Evolutionary conservation across 2,329 filamentous ascomycete genomes (phyloP).

Genomic region (Ascochyta viciae-villosae): DNA sequence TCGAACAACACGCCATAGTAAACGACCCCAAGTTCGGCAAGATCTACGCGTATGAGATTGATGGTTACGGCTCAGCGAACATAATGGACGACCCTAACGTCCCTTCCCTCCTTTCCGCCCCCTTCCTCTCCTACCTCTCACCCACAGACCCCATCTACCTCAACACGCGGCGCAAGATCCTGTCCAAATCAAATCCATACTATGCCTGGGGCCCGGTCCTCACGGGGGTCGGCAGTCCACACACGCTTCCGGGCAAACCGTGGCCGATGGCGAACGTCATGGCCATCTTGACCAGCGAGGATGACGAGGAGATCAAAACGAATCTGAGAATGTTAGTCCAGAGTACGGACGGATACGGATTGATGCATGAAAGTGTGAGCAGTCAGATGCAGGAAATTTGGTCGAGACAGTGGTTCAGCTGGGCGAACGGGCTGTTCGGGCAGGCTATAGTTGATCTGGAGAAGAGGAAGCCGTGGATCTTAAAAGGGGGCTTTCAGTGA

Average conservation of each 20-base stretch:
- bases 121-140: constrained; percentile 65
- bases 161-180: constrained; percentile 53
- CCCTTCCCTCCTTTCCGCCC: constrained; percentile 69
- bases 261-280: constrained; percentile 62
- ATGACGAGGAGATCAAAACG: constrained; percentile 54
- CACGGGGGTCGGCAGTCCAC: constrained; percentile 55
- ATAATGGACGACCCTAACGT: constrained; percentile 78
- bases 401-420: constrained; percentile 59
- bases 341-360: constrained; percentile 56
- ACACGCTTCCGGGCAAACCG: constrained; percentile 53
- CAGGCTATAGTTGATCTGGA: constrained; percentile 56
- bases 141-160: constrained; percentile 51
- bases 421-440: constrained; percentile 61
- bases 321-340: constrained; percentile 54
- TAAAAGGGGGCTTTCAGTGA: constrained; percentile 45
- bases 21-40: constrained; percentile 41
- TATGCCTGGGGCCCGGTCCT: constrained; percentile 56
- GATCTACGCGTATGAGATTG: constrained; percentile 58
- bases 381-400: constrained; percentile 49
- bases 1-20: constrained; percentile 54
- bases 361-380: constrained; percentile 61
- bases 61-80: constrained; percentile 57
- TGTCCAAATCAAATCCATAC: constrained; percentile 56
- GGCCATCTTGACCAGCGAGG: constrained; percentile 55
- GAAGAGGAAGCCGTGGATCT: constrained; percentile 50